Percentiles rank a stretch among this genome's conserved stretches.
These are phyloP conservation scores for Neonectria faginata DNA, from an alignment of 2,329 filamentous ascomycete genomes.

Conservation along the genomic window DNA sequence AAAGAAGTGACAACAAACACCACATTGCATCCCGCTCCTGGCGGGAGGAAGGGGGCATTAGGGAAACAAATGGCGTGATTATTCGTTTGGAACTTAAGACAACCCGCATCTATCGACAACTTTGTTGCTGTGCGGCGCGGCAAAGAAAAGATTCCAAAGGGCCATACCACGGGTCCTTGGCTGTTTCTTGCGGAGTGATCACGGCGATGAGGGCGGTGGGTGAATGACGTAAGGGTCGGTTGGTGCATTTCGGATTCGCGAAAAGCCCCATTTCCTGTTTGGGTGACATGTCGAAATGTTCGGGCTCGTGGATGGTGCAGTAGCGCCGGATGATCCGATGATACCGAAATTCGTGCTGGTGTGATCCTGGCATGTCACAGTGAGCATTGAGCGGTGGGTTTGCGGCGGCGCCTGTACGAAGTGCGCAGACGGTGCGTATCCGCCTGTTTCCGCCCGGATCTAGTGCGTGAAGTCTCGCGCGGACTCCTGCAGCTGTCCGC, in stretches of 20 bases:
- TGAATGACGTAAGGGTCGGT: slow-evolving; percentile 42
- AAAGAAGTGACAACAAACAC: slow-evolving; percentile 3
- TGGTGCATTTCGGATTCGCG: slow-evolving; percentile 15
- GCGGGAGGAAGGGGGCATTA: slow-evolving; percentile 9
- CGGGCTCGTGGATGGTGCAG: slow-evolving; percentile 25
- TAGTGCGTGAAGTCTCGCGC: slow-evolving; percentile 4
- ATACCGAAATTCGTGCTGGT: slow-evolving; percentile 26
- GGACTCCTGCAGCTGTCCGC: slow-evolving; percentile 9
- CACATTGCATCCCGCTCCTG: not conserved
- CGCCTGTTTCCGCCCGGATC: slow-evolving; percentile 18
- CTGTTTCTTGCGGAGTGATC: not conserved
- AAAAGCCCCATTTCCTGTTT: slow-evolving; percentile 32
- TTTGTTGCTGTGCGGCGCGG: not conserved
- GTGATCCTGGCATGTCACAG: slow-evolving; percentile 18
- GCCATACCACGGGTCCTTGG: not conserved
- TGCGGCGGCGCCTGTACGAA: not conserved
- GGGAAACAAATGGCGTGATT: slow-evolving; percentile 18
- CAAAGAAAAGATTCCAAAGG: not conserved
- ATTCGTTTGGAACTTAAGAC: slow-evolving; percentile 3
- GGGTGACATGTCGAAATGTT: slow-evolving; percentile 29
- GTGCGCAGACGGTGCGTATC: slow-evolving; percentile 2
- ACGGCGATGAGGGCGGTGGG: slow-evolving; percentile 9
- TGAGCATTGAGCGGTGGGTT: not conserved
- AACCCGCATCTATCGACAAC: not conserved
- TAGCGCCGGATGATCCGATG: slow-evolving; percentile 36